Base-by-base conservation (phyloP, 1,139 yeast genomes). In the Magnusiomyces paraingens region DNA sequence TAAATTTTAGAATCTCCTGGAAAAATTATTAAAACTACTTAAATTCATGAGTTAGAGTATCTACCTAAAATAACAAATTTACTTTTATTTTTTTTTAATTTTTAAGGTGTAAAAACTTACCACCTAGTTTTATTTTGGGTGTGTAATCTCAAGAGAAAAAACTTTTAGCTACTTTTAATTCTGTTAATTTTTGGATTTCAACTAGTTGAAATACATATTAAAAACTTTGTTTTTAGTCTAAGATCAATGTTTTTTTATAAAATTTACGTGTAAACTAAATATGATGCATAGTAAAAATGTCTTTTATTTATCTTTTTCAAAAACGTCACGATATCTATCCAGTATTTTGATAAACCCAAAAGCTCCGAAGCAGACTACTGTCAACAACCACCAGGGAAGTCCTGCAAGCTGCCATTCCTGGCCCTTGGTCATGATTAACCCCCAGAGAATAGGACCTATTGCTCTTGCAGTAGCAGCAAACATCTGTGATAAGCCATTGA, bases 401-500 rank as follows among this genome's bases (percentile, higher is more conserved):
- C 80, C 78, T 0, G 76, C 81, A 46, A 73, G 64, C 11, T 73
- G 70, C 36, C 66, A 60, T n/a, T 63, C 64, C 58, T 79, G 78
- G 26, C 77, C 75, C 58, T 70, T 70, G 1, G 83, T 71, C 77
- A 82, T 80, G 45, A 82, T 61, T 52, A 67, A 69, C 11, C 87
- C 87, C 83, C 84, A 81, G 1, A 73, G 43, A 17, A 81, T 65
- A 0, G 88, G 88, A 2, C 83, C 86, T 1, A 79, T 47, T 54
- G 79, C 82, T 57, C 87, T 67, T 0, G 86, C 83, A 43, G 78
- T 67, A 0, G 86, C 76, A 20, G 78, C 71, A 49, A 78, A 71
- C 52, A 67, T 64, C 54, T 68, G 71, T 21, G 65, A 61, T 18
- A 66, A 56, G 6, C 71, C 71, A 53, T 68, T 69, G 55, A 69